These are phyloP conservation scores for Arachis monticola DNA, from an alignment of 331 rosid genomes.

Conservation along the genomic window DNA sequence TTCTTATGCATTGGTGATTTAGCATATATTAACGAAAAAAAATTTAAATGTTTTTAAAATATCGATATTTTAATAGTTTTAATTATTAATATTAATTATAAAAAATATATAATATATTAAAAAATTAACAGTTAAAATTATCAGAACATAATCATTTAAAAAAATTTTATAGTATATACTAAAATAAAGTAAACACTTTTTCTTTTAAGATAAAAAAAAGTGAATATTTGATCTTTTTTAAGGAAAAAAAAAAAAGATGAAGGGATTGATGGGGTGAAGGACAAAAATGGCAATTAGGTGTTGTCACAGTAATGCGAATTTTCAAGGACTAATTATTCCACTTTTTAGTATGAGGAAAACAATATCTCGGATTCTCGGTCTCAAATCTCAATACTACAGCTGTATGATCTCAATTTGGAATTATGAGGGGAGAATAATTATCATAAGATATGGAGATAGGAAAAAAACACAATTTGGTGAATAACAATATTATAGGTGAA, in stretches of 20 bases:
- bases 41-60: too few relatives aligned
- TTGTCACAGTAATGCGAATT: not conserved
- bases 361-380: slow-evolving; percentile 11
- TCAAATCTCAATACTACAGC: slow-evolving; percentile 17
- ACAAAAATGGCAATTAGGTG: not conserved
- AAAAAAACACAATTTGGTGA: too few relatives aligned
- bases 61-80: too few relatives aligned
- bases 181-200: not conserved
- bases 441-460: not conserved
- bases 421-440: not conserved
- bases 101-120: too few relatives aligned
- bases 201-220: not conserved
- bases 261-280: not conserved
- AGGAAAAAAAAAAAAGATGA: not conserved
- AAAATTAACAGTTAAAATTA: too few relatives aligned
- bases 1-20: not conserved
- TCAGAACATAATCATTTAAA: too few relatives aligned
- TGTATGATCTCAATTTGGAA: slow-evolving; percentile 17
- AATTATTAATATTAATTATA: too few relatives aligned
- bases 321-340: not conserved
- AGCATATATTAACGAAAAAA: too few relatives aligned
- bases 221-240: not conserved
- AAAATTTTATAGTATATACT: too few relatives aligned
- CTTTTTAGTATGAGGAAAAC: not conserved
- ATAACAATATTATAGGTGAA: not conserved